Evolutionary conservation across 164 flowering plant genomes (phyloP), one percentile per base, ranked within the genome.

Genomic region (Brasenia schreberi): DNA sequence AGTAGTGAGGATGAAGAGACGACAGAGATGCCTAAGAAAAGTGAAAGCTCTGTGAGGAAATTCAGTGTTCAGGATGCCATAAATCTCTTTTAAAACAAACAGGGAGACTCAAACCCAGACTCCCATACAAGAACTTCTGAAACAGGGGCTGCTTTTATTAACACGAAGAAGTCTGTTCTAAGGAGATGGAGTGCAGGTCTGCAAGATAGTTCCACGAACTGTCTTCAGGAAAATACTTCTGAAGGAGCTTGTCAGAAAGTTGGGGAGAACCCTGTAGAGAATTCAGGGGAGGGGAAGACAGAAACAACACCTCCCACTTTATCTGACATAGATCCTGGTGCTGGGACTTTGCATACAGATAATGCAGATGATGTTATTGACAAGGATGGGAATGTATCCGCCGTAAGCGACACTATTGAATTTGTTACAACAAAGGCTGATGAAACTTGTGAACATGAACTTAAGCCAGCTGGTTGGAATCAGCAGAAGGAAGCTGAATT

Each of bases 1-100:
- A 77, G 79, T 69, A 78, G 84, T 77, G 92, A 79, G 33, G 87
- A 78, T 23, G 94, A 87, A 67, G 87, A 67, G 73, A 73, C 76
- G 65, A 80, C 73, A 68, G 80, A 71, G 69, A 73, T 72, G 9
- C 66, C 60, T 27, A 81, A 71, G 71, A 86, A 77, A 71, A 59
- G 77, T 45, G 94, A 85, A 69, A 76, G 19, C 69, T 79, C 79
- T 77, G 80, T 77, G 5, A 69, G 66, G 52, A 80, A 92, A 69
- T 88, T 92, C 81, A 83, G 85, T 72, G 98, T 92, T 68, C 90
- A 88, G 78, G 96, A 85, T 81, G 91, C 90, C 56, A 89, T 89
- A 65, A 88, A 67, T 78, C 88, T 89, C 70, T 92, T 92, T 72
- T 96, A 92, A 77, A 87, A 80, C 68, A 92, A 88, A 76, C 92